Evolutionary conservation across 441 rosid genomes (phyloP).

Genomic region (Daphne laureola): DNA sequence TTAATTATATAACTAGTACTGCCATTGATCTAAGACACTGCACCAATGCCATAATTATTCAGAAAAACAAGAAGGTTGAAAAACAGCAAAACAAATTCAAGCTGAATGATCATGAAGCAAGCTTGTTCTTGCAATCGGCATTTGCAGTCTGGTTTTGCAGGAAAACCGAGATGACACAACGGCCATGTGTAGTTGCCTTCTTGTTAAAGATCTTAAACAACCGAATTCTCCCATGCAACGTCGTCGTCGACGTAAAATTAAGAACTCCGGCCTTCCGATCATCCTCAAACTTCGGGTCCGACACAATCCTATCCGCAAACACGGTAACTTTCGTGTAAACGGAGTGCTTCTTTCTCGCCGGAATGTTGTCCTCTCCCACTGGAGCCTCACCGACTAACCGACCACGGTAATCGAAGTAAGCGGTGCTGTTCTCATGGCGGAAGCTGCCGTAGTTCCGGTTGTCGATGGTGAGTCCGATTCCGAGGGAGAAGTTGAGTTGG

Average conservation of each 20-base stretch:
- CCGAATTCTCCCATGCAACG: conserved; percentile 23
- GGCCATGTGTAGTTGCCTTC: conserved; percentile 20
- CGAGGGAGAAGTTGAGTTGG: conserved; percentile 26
- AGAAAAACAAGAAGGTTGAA: not conserved
- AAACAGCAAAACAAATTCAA: too few relatives aligned
- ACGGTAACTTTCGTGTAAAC: conserved; percentile 17
- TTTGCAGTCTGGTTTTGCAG: not conserved
- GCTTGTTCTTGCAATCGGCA: conserved; percentile 22
- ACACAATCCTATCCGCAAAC: conserved; percentile 19
- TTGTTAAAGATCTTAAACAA: conserved; percentile 24
- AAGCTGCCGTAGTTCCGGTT: conserved; percentile 40
- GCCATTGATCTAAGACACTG: too few relatives aligned
- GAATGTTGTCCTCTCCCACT: conserved; percentile 18
- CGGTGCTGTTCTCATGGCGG: conserved; percentile 18
- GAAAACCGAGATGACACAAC: conserved; percentile 22
- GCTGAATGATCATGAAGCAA: conserved; percentile 6
- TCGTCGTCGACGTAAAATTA: conserved; percentile 24
- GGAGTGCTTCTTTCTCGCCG: conserved; percentile 26
- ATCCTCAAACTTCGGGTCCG: conserved; percentile 2
- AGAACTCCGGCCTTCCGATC: conserved; percentile 15
- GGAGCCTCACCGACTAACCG: conserved; percentile 21
- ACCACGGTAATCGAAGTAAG: conserved; percentile 21
- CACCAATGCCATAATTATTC: too few relatives aligned
- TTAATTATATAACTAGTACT: too few relatives aligned
- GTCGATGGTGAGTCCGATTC: conserved; percentile 16